Base-by-base conservation (phyloP, 495 filamentous ascomycete genomes). In the Talaromyces ruber region DNA sequence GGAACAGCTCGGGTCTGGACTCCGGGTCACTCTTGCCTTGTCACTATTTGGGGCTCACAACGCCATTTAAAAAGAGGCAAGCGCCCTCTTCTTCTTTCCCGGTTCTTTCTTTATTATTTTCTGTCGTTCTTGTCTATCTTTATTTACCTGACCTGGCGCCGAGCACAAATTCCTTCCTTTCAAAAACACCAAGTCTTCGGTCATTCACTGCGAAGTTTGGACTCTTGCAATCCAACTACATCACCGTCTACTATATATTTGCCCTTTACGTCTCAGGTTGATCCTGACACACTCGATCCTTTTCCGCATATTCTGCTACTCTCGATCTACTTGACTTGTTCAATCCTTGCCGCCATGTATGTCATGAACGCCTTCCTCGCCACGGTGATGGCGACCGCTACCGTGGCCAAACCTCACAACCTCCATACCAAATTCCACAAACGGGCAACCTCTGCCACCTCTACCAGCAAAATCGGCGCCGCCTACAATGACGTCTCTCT, bases 401-500 rank as follows among this genome's bases (percentile, higher is more conserved):
- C 72, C 62, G 39, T 80, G 30, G 77, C 76, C 54, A 55, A 66
- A 58, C 77, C 76, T 56, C 65, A 71, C 57, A 32, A 30, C 24
- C 62, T 21, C 28, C 61, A 62, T 24, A 26, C 39, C 34, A n/a
- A 32, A 4, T 28, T 60, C 45, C 59, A 60, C 43, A 63, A 64
- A 60, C 67, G 70, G 60, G 43, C 28, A 59, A 60, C 64, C 59
- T 26, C 39, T 39, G 39, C 34, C 43, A 47, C 39, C 45, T 29
- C 39, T 30, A 34, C 43, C 39, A 65, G 57, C 71, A 81, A 81
- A 71, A 88, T 89, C 66, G 92, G 92, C 70, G 81, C 93, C 34
- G 85, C 88, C 54, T 97, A 91, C 86, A 92, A 95, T 72, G 79
- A 86, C 63, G 72, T 79, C 45, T 68, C 65, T 37, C 77, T 88